A percentile compares a stretch with the other conserved stretches of the same genome.
These are phyloP conservation scores for Lachancea quebecensis DNA, from an alignment of 805 yeast species.

Conservation along the genomic window DNA sequence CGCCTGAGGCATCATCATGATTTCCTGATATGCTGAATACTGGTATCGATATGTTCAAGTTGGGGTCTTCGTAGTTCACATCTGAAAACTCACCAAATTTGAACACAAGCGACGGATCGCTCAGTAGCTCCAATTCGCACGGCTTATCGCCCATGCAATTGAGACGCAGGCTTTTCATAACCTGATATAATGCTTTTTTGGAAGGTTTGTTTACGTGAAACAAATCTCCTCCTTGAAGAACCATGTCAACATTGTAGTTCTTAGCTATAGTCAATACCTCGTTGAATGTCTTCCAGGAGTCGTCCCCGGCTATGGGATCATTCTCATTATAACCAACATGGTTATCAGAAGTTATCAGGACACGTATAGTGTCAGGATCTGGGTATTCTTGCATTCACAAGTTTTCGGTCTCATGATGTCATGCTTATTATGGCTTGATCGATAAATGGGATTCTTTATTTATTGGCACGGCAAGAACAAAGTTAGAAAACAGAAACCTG, in stretches of 20 bases:
- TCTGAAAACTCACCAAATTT: conserved; percentile 54
- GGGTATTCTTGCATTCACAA: conserved; percentile 21
- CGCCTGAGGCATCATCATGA: conserved; percentile 95
- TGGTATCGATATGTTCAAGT: conserved; percentile 82
- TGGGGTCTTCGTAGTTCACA: conserved; percentile 86
- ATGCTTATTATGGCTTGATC: not conserved
- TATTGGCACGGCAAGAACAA: not conserved
- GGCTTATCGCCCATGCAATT: conserved; percentile 84
- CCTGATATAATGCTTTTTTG: conserved; percentile 79
- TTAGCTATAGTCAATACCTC: conserved; percentile 73
- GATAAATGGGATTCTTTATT: too few species aligned
- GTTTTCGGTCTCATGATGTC: not conserved
- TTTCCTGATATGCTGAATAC: conserved; percentile 91
- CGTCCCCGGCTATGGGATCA: conserved; percentile 87
- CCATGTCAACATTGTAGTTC: conserved; percentile 73
- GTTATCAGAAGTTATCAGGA: conserved; percentile 87
- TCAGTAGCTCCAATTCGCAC: conserved; percentile 71
- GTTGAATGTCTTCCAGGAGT: conserved; percentile 79
- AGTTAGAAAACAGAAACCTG: too few species aligned
- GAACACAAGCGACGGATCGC: conserved; percentile 64
- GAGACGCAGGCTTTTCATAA: conserved; percentile 59
- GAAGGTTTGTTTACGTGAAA: conserved; percentile 88
- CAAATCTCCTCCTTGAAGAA: conserved; percentile 86
- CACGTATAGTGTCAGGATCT: conserved; percentile 54
- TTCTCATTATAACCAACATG: conserved; percentile 91